Evolutionary conservation across 1,284 basidiomycete species (phyloP).

Genomic region (Xerocomus minutiporus): DNA sequence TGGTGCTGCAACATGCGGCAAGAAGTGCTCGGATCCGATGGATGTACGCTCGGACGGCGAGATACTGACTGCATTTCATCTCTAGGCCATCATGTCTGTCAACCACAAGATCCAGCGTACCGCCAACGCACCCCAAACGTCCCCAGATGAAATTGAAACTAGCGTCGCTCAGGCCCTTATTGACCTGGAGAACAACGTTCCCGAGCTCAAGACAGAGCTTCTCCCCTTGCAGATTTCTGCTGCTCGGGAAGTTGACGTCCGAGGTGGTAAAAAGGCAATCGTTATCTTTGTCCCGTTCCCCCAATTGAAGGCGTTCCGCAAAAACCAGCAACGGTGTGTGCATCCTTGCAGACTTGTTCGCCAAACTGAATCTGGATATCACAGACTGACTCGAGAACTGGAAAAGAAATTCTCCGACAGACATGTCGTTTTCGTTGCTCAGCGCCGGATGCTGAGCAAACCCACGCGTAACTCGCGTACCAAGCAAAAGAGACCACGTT

Average conservation of each 20-base stretch:
- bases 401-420: conserved; percentile 99
- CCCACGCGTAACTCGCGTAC: conserved; percentile 90
- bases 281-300: conserved; percentile 98
- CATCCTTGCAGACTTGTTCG: neutral
- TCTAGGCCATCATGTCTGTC: conserved; percentile 60
- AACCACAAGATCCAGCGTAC: conserved; percentile 91
- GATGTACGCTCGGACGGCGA: conserved; percentile 37
- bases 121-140: conserved; percentile 88
- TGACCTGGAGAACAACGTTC: conserved; percentile 97
- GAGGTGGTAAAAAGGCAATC: conserved; percentile 99
- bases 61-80: conserved; percentile 40
- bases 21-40: conserved; percentile 43
- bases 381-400: conserved; percentile 94
- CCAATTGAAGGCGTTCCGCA: conserved; percentile 98
- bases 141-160: conserved; percentile 91
- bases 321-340: conserved; percentile 92
- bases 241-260: conserved; percentile 98
- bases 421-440: conserved; percentile 97
- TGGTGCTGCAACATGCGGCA: conserved; percentile 14
- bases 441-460: conserved; percentile 98
- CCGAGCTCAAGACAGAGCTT: conserved; percentile 96
- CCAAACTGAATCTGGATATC: conserved; percentile 6
- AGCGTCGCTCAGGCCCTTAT: conserved; percentile 93
- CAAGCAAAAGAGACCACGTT: conserved; percentile 95
- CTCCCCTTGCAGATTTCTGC: conserved; percentile 95